Evolutionary conservation across 78 protist species (phyloP).

Genomic region (Anaeramoeba flamelloides): DNA sequence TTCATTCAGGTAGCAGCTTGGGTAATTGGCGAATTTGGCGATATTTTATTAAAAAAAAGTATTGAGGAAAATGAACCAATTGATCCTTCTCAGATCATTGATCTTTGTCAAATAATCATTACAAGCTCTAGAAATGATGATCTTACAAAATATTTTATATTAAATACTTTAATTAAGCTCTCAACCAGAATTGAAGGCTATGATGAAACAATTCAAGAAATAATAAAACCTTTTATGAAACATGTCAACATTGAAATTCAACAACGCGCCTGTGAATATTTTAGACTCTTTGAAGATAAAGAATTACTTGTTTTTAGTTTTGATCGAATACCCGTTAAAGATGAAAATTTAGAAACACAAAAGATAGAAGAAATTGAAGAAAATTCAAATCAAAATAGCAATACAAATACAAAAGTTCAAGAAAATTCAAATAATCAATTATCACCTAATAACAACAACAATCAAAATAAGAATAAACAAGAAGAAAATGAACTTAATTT

Average conservation of each 20-base stretch:
- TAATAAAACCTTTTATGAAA: too few species aligned
- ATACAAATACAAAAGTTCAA: too few species aligned
- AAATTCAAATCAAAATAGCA: too few species aligned
- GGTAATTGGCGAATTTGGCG: constrained; percentile 80
- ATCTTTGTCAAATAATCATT: constrained; percentile 29
- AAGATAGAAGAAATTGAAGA: too few species aligned
- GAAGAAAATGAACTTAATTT: too few species aligned
- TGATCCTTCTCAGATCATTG: constrained; percentile 23
- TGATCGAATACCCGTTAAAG: too few species aligned
- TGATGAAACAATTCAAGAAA: too few species aligned
- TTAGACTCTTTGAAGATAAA: constrained; percentile 30
- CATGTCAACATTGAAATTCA: constrained; percentile 66
- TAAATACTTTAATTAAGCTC: constrained; percentile 56
- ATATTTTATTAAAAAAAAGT: constrained; percentile 3
- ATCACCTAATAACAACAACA: too few species aligned
- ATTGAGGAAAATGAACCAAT: neutral
- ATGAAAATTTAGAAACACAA: too few species aligned
- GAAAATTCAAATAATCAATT: too few species aligned
- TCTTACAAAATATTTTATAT: constrained; percentile 34
- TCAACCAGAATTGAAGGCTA: constrained; percentile 47
- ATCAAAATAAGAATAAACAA: too few species aligned
- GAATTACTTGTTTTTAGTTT: too few species aligned
- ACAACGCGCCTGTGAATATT: constrained; percentile 72
- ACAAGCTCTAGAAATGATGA: constrained; percentile 18
- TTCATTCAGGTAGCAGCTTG: constrained; percentile 45